Evolutionary conservation across 2,329 filamentous ascomycete genomes (phyloP).

Genomic region (Cercospora beticola): DNA sequence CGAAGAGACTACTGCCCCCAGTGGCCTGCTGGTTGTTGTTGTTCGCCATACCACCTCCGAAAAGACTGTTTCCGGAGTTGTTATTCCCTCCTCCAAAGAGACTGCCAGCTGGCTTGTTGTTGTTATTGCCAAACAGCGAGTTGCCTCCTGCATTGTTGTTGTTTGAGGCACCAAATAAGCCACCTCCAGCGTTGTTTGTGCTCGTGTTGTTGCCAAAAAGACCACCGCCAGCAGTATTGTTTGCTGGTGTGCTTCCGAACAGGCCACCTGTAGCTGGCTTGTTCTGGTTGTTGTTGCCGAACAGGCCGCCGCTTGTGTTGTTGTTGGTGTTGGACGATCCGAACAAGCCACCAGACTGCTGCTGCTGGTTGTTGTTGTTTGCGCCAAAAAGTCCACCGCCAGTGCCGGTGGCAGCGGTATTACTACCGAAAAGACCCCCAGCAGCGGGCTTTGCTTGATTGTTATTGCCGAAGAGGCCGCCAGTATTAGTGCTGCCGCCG

Average conservation of each 20-base stretch:
- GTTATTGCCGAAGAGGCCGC: conserved; percentile 36
- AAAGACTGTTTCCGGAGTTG: conserved; percentile 38
- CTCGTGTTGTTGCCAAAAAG: conserved; percentile 40
- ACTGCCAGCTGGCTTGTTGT: conserved; percentile 44
- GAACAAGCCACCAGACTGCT: conserved; percentile 27
- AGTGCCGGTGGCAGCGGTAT: conserved; percentile 31
- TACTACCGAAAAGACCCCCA: conserved; percentile 42
- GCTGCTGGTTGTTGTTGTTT: conserved; percentile 20
- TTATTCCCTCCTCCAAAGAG: conserved; percentile 45
- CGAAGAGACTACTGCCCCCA: conserved; percentile 42
- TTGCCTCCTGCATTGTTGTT: conserved; percentile 27
- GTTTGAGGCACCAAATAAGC: conserved; percentile 41
- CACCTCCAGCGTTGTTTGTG: conserved; percentile 30
- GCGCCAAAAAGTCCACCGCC: conserved; percentile 35
- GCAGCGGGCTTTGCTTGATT: conserved; percentile 16
- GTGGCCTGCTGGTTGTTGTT: conserved; percentile 42
- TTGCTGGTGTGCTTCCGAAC: conserved; percentile 44
- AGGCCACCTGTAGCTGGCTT: conserved; percentile 27
- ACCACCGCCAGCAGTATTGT: conserved; percentile 39
- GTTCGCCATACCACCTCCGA: conserved; percentile 36
- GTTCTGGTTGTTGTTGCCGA: conserved; percentile 33
- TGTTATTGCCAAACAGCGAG: conserved; percentile 37
- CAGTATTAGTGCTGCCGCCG: conserved; percentile 41
- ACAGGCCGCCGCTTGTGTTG: conserved; percentile 36
- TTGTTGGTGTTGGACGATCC: conserved; percentile 28